Base-by-base conservation (phyloP, 208 protist genomes). In the Trichomonas tenax region DNA sequence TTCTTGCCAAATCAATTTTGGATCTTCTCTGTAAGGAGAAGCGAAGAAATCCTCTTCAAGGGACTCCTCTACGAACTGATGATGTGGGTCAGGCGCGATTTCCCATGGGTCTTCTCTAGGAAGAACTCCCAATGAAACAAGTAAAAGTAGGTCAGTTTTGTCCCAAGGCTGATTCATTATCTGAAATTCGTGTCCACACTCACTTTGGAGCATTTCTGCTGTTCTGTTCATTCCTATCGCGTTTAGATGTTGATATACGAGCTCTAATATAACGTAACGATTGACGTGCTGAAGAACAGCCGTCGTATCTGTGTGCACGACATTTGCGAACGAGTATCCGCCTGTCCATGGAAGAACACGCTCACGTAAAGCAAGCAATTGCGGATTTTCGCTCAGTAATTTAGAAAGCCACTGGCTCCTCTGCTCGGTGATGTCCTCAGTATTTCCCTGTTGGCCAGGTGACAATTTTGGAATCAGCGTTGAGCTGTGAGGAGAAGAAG, bases 41-140 rank as follows among this genome's bases (percentile, higher is more conserved):
- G 86, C 86, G 46, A 93, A 93, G 45, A 93, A 93, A 51, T 93
- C 86, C 51, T 93, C 86, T 51, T 93, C 86, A 34, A 93, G 36
- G n/a, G 40, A 38, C 46, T 93, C 86, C 21, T 58, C 44, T 9
- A 93, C 44, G 31, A 51, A 93, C 8, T 93, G 86, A 93, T 93
- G 86, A 15, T 93, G 86, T 10, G 86, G 86, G n/a, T 93, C 86
- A 11, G 17, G 15, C 26, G 86, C 14, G 14, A 93, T 51, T 51
- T 48, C 17, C 86, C 86, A 93, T 48, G 86, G 86, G 46, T 93
- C 34, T 51, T 93, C 86, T 11, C 34, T 4, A 26, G 86, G 86
- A 36, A 93, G 31, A 51, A 93, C 44, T 17, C 86, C 86, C 9
- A 51, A 38, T n/a, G 86, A 93, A 38, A 93, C 86, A 17, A 93